These are phyloP conservation scores for Mrakia gelida DNA, from an alignment of 768 basidiomycete genomes.

Conservation along the genomic window DNA sequence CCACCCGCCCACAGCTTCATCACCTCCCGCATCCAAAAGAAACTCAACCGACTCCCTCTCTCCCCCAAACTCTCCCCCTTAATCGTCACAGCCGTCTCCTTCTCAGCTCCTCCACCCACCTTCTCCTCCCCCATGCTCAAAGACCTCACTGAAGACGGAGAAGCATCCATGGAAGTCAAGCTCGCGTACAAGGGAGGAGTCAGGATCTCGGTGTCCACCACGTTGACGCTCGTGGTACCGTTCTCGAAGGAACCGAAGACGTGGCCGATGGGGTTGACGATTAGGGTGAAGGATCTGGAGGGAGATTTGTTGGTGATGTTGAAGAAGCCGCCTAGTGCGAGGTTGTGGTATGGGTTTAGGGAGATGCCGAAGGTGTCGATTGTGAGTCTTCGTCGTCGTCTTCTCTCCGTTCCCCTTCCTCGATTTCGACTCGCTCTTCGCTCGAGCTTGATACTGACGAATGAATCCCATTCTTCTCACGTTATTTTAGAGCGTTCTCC, in stretches of 20 bases:
- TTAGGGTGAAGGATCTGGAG: conserved; percentile 80
- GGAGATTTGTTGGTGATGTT: conserved; percentile 78
- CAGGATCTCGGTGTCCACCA: conserved; percentile 82
- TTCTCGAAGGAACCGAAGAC: conserved; percentile 22
- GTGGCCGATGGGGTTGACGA: conserved; percentile 83
- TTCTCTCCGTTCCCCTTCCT: neutral
- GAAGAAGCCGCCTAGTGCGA: conserved; percentile 90
- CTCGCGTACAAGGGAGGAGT: conserved; percentile 64
- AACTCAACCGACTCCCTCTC: conserved; percentile 17
- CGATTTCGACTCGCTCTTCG: neutral
- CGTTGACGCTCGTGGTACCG: conserved; percentile 65
- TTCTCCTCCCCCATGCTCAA: conserved; percentile 98
- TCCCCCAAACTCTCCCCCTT: conserved; percentile 25
- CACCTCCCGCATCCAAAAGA: conserved; percentile 24
- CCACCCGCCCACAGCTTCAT: neutral
- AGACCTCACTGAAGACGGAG: conserved; percentile 89
- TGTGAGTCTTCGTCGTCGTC: conserved; percentile 26
- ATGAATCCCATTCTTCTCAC: neutral
- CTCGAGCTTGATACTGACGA: neutral
- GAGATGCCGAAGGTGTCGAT: conserved; percentile 80
- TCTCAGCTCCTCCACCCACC: conserved; percentile 43
- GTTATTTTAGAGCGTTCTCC: neutral
- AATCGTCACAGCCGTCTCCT: conserved; percentile 20
- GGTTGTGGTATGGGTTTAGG: conserved; percentile 92
- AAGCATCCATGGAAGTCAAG: conserved; percentile 82